Base-by-base conservation (phyloP, 805 yeast genomes). In the Komagataella pseudopastoris region DNA sequence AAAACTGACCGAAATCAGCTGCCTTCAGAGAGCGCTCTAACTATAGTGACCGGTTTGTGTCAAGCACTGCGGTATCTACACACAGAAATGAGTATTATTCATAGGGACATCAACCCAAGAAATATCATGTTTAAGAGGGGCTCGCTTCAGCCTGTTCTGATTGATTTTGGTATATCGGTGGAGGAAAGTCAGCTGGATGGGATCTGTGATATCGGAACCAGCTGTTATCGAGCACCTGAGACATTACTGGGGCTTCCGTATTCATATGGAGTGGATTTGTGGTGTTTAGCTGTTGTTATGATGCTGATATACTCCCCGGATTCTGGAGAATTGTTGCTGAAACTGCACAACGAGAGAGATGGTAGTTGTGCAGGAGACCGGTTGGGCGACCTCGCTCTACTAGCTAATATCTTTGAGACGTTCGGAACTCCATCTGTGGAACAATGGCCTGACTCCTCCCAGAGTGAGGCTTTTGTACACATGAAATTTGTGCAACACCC, bases 51-150 rank as follows among this genome's bases (percentile, higher is more conserved):
- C 43, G 74, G 64, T 56, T 57, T 66, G 6, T 67, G 68, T 22
- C 62, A 66, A 44, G 85, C 83, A 1, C 65, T 87, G 23, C 64
- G 69, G 44, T 85, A 78, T 60, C 73, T 86, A 51, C 97, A 93
- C 61, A 64, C 72, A 6, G 72, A 80, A 50, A 45, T 16, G 23
- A 88, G 85, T 5, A 83, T 68, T 17, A 67, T 68, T 17, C 93
- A 86, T 63, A 68, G 95, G 58, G 95, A 86, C 65, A 79, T 86
- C 57, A 86, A 86, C 58, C 91, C 91, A 0, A 89, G 84, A 60
- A 86, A 86, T 49, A 60, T 68, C 47, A 57, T 68, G 61, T 63
- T 67, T 50, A 23, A 62, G 50, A 59, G 59, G 4, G 50, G 51
- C n/a, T 58, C 59, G 8, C 53, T 59, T 2, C 49, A 54, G 4